phyloP scores from a whole-genome alignment of 148 eudicot genomes.

The Linanthus parryae region DNA sequence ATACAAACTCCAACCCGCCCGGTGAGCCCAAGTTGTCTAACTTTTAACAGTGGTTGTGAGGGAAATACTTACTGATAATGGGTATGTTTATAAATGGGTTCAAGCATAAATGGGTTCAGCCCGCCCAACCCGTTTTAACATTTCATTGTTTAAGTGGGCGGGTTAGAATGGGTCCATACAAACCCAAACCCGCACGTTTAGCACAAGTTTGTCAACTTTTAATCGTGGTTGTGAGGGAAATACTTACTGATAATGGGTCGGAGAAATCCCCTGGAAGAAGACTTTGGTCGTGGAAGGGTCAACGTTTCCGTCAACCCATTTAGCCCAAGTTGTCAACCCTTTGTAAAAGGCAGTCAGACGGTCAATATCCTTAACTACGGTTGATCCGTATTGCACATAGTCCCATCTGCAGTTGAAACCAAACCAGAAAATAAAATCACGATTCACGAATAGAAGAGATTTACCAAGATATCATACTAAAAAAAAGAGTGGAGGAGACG shows the following conservation, averaged over 20 bases:
- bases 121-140: no score
- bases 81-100: no score
- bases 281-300: constrained; percentile 67
- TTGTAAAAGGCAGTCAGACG: constrained; percentile 66
- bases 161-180: background rate
- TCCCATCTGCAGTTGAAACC: constrained; percentile 65
- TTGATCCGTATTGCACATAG: constrained; percentile 64
- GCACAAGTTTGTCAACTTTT: no score
- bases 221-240: background rate
- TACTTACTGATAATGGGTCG: constrained; percentile 84
- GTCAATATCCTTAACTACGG: constrained; percentile 67
- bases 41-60: background rate
- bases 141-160: no score
- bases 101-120: no score
- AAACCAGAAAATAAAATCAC: background rate
- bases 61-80: constrained; percentile 53
- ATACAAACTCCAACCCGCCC: background rate
- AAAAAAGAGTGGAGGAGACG: background rate
- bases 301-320: constrained; percentile 71
- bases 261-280: constrained; percentile 92
- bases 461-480: background rate
- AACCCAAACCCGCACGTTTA: no score
- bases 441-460: background rate
- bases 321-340: constrained; percentile 84
- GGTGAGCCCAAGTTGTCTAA: no score